These are phyloP conservation scores for Pseudisothecium myosuroides DNA, from an alignment of 225 moss, liverwort and hornwort genomes.

Conservation along the genomic window DNA sequence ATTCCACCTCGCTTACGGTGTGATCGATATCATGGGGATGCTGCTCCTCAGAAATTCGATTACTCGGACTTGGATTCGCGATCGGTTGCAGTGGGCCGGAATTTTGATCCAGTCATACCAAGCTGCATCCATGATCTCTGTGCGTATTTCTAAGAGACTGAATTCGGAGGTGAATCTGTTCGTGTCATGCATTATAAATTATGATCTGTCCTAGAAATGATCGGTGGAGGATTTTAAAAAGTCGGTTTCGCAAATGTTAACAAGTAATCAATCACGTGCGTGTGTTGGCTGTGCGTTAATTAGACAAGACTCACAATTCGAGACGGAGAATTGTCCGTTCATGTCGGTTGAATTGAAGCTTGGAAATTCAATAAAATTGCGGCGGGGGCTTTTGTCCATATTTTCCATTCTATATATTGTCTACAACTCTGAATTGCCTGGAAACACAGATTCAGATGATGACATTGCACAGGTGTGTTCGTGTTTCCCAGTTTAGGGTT, in stretches of 20 bases:
- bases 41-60: not conserved
- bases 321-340: not conserved
- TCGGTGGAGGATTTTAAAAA: no score
- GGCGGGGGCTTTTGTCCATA: no score
- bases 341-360: not conserved
- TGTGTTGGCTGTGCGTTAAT: not conserved
- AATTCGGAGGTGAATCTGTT: not conserved
- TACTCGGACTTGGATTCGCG: not conserved
- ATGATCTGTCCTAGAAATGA: not conserved
- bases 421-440: no score
- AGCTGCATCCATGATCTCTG: not conserved
- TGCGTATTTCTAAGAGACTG: not conserved
- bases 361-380: not conserved
- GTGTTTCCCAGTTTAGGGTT: not conserved
- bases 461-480: no score
- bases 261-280: no score
- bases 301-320: not conserved
- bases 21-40: not conserved
- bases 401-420: not conserved
- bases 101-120: no score
- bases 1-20: not conserved
- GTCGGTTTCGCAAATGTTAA: not conserved
- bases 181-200: not conserved
- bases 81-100: not conserved
- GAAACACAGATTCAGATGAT: not conserved